Evolutionary conservation across 2,329 filamentous ascomycete species (phyloP), one percentile per base, ranked within the genome.

Genomic region (Nigrograna mackinnonii): DNA sequence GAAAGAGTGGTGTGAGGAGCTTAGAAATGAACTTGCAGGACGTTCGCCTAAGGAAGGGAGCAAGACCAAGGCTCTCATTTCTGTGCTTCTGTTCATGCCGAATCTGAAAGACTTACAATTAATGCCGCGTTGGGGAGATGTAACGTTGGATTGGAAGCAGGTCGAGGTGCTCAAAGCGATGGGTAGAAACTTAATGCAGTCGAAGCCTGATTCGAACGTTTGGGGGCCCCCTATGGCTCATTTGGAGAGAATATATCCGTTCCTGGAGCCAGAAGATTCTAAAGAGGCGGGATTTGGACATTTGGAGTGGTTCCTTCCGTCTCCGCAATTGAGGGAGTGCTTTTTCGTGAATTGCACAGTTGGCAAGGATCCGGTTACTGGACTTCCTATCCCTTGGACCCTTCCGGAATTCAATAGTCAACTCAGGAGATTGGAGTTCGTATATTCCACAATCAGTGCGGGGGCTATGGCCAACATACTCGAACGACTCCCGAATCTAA

Each of bases 261-360:
- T 63, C 34, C 57, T 55, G 22, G n/a, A n/a, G 18, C 41, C 55
- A 20, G 53, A 56, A 28, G 64, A 63, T 3, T 67, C 63, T 37
- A 57, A 64, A 19, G 41, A 55, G 16, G 52, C 53, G 3, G 48
- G 54, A 4, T 38, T 67, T 11, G 58, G 67, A 43, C 54, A 49
- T 36, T 33, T 67, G 14, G 46, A 61, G 19, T 58, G 61, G 1
- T 62, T 66, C 37, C 52, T 67, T 43, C 44, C 32, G 1, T 48
- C 65, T 6, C 41, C 47, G 3, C 55, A 52, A 28, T 39, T 67
- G n/a, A 50, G 50, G 7, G 58, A 60, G 18, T 43, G 66, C 2
- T 66, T 57, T 35, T 57, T 57, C 12, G 55, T 66, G 4, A 63
- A 61, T 37, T 59, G 55, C 17, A 50, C 66, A 4, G 62, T 62